These are phyloP conservation scores for Populus nigra DNA, from an alignment of 345 rosid species.

Conservation along the genomic window DNA sequence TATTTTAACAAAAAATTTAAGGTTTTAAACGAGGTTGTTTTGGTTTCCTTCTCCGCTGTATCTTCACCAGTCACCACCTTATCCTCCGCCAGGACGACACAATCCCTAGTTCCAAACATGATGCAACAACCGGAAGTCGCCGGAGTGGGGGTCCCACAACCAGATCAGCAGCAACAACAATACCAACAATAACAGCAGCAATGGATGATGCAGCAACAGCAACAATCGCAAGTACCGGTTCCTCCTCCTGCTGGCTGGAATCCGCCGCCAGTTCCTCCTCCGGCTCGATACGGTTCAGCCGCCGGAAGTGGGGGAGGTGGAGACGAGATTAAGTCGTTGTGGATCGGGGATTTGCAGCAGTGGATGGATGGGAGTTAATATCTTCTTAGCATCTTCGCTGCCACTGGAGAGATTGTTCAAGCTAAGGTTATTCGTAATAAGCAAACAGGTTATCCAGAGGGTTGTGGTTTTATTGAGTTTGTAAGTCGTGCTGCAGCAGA, in stretches of 20 bases:
- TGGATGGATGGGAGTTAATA: conserved; percentile 86
- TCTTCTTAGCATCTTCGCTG: conserved; percentile 49
- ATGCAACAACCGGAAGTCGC: conserved; percentile 77
- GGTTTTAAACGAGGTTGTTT: no score
- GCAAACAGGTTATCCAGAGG: conserved; percentile 64
- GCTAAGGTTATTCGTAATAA: conserved; percentile 66
- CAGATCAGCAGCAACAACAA: conserved; percentile 54
- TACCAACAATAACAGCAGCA: conserved; percentile 23
- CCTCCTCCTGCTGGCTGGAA: conserved; percentile 76
- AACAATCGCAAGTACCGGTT: conserved; percentile 42
- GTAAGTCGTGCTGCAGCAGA: conserved; percentile 67
- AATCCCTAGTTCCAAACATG: conserved; percentile 22
- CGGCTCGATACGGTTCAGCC: conserved; percentile 39
- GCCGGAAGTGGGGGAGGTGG: conserved; percentile 11
- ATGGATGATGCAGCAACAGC: conserved; percentile 63
- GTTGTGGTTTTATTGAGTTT: conserved; percentile 91
- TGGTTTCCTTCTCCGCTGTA: no score
- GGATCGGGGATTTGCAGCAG: conserved; percentile 89
- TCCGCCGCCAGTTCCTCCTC: conserved; percentile 66
- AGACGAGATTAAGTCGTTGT: conserved; percentile 65
- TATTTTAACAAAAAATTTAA: no score
- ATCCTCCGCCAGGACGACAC: not conserved
- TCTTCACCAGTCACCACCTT: not conserved
- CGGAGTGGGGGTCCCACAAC: conserved; percentile 38
- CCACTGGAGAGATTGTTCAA: conserved; percentile 39